Percentiles rank a stretch among this genome's conserved stretches.
These are phyloP conservation scores for Eimeria tenella DNA, from an alignment of 169 alveolate species.

Conservation along the genomic window DNA sequence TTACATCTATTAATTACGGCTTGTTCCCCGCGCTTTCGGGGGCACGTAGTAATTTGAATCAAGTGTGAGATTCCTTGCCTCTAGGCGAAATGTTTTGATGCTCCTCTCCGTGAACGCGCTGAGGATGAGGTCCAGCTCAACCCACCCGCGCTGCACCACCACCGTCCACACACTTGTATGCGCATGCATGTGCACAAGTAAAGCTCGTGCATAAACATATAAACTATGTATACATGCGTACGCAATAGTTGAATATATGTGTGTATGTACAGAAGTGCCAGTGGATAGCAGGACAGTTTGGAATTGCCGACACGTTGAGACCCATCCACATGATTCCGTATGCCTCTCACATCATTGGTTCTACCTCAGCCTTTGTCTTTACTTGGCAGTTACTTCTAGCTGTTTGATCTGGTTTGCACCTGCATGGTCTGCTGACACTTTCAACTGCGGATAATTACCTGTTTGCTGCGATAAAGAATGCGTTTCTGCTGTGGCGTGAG, in stretches of 20 bases:
- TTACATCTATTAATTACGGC: too few species aligned
- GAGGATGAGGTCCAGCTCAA: constrained; percentile 13
- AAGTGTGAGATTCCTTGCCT: background rate
- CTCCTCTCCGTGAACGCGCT: background rate
- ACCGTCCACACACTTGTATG: background rate
- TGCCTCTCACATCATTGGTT: background rate
- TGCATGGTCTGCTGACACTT: background rate
- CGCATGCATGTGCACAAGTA: background rate
- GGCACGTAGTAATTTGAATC: background rate
- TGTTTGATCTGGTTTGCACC: background rate
- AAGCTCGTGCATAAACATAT: background rate
- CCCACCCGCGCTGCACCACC: constrained; percentile 18
- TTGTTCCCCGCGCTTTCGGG: too few species aligned
- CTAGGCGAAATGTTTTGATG: background rate
- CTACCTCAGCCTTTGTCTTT: background rate
- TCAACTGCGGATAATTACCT: background rate
- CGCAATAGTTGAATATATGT: too few species aligned
- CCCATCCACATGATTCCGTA: too few species aligned
- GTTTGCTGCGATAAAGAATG: constrained; percentile 25
- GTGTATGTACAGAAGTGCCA: too few species aligned
- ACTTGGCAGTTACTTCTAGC: background rate
- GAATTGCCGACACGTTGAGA: too few species aligned
- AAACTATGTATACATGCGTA: too few species aligned
- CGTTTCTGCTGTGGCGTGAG: constrained; percentile 2
- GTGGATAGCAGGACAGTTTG: too few species aligned